Evolutionary conservation across 2,329 filamentous ascomycete genomes (phyloP).

Genomic region (Talaromyces sp.): DNA sequence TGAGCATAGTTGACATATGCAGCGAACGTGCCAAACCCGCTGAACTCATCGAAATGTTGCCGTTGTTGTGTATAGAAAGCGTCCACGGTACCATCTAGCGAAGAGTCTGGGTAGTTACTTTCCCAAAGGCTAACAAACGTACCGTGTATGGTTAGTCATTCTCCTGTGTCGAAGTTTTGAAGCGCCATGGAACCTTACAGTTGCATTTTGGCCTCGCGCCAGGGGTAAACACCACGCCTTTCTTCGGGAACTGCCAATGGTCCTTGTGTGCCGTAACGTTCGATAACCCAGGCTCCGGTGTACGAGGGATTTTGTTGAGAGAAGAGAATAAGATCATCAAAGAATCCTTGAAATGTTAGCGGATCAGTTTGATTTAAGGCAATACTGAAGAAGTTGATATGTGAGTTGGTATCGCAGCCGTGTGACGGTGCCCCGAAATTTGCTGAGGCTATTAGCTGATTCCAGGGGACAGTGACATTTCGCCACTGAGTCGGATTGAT

Average conservation of each 20-base stretch:
- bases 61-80: conserved; percentile 10
- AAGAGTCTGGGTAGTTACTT: conserved; percentile 6
- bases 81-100: conserved; percentile 5
- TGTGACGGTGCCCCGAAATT: background rate
- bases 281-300: conserved; percentile 6
- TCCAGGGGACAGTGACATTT: conserved; percentile 7
- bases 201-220: conserved; percentile 11
- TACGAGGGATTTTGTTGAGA: conserved; percentile 8
- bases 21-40: conserved; percentile 5
- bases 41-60: conserved; percentile 12
- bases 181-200: background rate
- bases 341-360: conserved; percentile 7
- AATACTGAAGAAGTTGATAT: conserved; percentile 8
- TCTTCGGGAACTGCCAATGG: conserved; percentile 3
- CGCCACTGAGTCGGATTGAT: conserved; percentile 4
- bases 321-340: conserved; percentile 9
- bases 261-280: conserved; percentile 10
- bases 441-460: background rate
- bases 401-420: conserved; percentile 1
- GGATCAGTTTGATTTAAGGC: conserved; percentile 9
- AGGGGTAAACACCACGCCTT: conserved; percentile 10
- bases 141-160: background rate
- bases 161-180: background rate
- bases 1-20: conserved; percentile 27
- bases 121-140: conserved; percentile 3